These are phyloP conservation scores for Umbelopsis isabellina DNA, from an alignment of 192 early-diverging fungal genomes.

Conservation along the genomic window DNA sequence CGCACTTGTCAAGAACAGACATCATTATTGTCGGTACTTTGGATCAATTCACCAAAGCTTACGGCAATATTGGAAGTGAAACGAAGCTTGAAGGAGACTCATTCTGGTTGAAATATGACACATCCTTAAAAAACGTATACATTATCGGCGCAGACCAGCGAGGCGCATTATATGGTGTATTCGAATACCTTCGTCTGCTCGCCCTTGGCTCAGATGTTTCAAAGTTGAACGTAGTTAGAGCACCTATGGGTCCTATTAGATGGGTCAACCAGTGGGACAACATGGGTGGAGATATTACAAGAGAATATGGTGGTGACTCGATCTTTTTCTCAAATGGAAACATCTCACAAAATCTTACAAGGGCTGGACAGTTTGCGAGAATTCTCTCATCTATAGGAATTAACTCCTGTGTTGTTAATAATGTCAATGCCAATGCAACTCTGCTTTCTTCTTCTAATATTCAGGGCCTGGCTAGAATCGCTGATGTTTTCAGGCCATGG, in stretches of 20 bases:
- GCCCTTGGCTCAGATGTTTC: constrained; percentile 9
- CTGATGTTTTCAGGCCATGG: background rate
- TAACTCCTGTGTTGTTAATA: constrained; percentile 15
- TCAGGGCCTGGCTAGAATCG: constrained; percentile 11
- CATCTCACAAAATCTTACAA: background rate
- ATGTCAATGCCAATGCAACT: constrained; percentile 3
- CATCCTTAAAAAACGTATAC: background rate
- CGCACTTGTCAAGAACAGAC: background rate
- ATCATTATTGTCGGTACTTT: constrained; percentile 7
- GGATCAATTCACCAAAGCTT: constrained; percentile 10
- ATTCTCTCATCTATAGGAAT: constrained; percentile 13
- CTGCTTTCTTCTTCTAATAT: constrained; percentile 3
- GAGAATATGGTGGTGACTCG: constrained; percentile 13
- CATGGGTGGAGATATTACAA: constrained; percentile 6
- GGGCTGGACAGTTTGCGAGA: constrained; percentile 9
- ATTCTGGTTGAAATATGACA: constrained; percentile 1
- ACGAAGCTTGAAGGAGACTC: constrained; percentile 4
- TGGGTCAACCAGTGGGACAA: constrained; percentile 16
- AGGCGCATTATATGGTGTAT: background rate
- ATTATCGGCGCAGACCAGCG: constrained; percentile 11
- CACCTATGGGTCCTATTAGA: constrained; percentile 2
- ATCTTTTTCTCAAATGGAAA: constrained; percentile 12
- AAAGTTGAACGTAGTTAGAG: background rate
- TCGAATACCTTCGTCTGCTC: constrained; percentile 15
- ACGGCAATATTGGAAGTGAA: constrained; percentile 10